phyloP scores from a whole-genome alignment of 2,329 filamentous ascomycete genomes.

The Cucurbitaria berberidis region DNA sequence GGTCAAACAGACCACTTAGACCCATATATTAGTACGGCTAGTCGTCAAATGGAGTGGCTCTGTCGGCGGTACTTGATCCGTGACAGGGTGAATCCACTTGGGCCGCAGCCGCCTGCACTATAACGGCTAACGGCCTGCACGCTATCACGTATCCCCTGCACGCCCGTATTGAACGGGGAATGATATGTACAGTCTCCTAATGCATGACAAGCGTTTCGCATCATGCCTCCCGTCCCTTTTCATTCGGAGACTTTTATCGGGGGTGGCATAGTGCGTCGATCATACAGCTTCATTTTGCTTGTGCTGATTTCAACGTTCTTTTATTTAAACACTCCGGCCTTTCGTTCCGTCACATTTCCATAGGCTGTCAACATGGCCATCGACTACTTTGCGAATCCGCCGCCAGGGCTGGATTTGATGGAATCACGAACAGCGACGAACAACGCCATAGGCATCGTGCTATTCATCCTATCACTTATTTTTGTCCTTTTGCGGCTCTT shows the following conservation, averaged over 20 bases:
- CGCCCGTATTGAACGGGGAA: neutral
- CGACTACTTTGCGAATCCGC: slow-evolving; percentile 21
- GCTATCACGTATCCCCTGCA: neutral
- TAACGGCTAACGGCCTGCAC: neutral
- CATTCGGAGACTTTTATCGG: neutral
- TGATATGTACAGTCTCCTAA: neutral
- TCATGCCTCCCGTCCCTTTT: neutral
- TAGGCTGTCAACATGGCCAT: slow-evolving; percentile 3
- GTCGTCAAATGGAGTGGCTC: neutral
- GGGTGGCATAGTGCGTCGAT: neutral
- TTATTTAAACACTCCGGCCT: neutral
- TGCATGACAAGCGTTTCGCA: neutral
- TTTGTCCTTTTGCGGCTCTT: slow-evolving; percentile 27
- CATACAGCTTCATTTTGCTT: neutral
- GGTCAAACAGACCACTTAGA: too few relatives aligned
- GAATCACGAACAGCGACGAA: slow-evolving; percentile 29
- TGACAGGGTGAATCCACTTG: neutral
- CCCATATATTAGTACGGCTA: neutral
- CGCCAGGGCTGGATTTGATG: slow-evolving; percentile 23
- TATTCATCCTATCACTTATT: slow-evolving; percentile 26
- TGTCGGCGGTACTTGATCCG: neutral
- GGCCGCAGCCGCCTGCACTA: neutral
- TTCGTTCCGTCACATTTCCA: neutral
- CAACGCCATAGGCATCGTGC: slow-evolving; percentile 28
- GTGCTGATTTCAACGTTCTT: neutral